phyloP scores from a whole-genome alignment of 2,329 filamentous ascomycete genomes.

The Sporothrix schenckii region DNA sequence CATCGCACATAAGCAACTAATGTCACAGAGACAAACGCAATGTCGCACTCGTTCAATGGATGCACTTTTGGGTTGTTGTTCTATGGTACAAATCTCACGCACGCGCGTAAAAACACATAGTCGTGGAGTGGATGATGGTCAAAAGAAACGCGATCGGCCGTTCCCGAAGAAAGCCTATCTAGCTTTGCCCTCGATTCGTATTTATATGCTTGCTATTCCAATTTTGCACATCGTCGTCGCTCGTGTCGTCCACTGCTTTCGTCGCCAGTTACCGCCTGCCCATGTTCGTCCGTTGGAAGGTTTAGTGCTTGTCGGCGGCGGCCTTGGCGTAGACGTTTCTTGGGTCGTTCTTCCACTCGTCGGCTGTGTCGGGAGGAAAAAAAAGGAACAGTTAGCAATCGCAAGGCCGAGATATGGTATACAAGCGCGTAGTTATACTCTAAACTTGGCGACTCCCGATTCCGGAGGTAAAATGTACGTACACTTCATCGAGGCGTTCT shows the following conservation, averaged over 20 bases:
- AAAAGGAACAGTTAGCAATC: neutral
- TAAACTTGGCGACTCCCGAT: too few species aligned
- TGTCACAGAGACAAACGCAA: neutral
- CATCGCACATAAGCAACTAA: neutral
- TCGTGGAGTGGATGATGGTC: conserved; percentile 13
- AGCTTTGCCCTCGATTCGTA: neutral
- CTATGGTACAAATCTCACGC: conserved; percentile 27
- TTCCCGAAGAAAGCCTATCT: neutral
- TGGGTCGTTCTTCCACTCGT: conserved; percentile 96
- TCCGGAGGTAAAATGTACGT: conserved; percentile 42
- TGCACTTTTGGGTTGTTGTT: conserved; percentile 21
- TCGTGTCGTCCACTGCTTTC: neutral
- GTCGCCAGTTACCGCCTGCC: neutral
- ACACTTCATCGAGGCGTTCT: conserved; percentile 78
- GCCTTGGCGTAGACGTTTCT: conserved; percentile 71
- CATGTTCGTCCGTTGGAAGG: neutral
- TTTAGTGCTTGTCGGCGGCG: conserved; percentile 37
- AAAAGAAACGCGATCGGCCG: neutral
- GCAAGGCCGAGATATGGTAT: too few species aligned
- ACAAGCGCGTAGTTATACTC: neutral
- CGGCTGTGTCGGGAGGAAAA: conserved; percentile 58
- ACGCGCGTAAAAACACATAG: neutral
- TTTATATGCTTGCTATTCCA: conserved; percentile 17
- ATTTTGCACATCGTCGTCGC: conserved; percentile 11
- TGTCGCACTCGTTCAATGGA: conserved; percentile 11